A percentile compares a stretch with the other conserved stretches of the same genome.
phyloP scores from a whole-genome alignment of 768 basidiomycete species.

The Agrocybe praecox region DNA sequence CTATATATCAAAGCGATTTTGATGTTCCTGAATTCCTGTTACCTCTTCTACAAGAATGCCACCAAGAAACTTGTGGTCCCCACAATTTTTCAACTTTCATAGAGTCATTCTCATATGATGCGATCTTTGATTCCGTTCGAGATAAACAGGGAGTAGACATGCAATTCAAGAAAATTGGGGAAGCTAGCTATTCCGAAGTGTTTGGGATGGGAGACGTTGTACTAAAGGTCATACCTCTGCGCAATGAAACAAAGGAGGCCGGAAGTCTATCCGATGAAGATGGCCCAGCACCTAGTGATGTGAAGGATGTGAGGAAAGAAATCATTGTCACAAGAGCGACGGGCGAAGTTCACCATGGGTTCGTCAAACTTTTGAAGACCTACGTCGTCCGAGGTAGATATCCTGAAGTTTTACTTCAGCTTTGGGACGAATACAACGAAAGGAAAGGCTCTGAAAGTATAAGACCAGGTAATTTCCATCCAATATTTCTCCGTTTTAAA shows the following conservation, averaged over 20 bases:
- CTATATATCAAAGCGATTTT: slow-evolving; percentile 22
- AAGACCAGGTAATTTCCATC: slow-evolving; percentile 65
- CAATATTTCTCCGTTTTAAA: not conserved
- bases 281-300: slow-evolving; percentile 70
- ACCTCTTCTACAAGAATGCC: slow-evolving; percentile 72
- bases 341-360: slow-evolving; percentile 76
- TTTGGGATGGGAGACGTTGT: slow-evolving; percentile 89
- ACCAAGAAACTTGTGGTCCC: slow-evolving; percentile 59
- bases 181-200: slow-evolving; percentile 97
- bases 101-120: slow-evolving; percentile 75
- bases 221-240: slow-evolving; percentile 85
- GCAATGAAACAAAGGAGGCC: slow-evolving; percentile 43
- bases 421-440: slow-evolving; percentile 87
- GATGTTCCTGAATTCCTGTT: slow-evolving; percentile 54
- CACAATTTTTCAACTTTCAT: slow-evolving; percentile 86
- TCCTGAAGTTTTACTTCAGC: slow-evolving; percentile 71
- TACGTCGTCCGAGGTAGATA: slow-evolving; percentile 89
- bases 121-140: slow-evolving; percentile 47
- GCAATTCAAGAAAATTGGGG: slow-evolving; percentile 84
- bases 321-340: slow-evolving; percentile 76
- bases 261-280: slow-evolving; percentile 40
- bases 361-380: slow-evolving; percentile 78
- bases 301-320: slow-evolving; percentile 79
- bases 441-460: slow-evolving; percentile 81
- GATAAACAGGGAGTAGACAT: slow-evolving; percentile 17